Evolutionary conservation across 768 basidiomycete genomes (phyloP), one percentile per base, ranked within the genome.

Genomic region (Gloeopeniophorella convolvens): DNA sequence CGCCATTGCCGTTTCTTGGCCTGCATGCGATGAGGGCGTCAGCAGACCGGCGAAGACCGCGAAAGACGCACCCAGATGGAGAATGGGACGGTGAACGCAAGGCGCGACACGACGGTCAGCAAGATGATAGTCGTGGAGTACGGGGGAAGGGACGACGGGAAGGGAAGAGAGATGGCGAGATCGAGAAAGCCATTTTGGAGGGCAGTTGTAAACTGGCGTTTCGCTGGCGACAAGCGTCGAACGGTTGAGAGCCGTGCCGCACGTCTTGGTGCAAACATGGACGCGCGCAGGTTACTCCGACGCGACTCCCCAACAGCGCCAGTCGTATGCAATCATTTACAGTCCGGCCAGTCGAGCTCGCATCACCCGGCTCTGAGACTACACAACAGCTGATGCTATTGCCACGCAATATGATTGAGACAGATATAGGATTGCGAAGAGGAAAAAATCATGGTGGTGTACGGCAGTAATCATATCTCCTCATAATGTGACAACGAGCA

Each of bases 101-200:
- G 67, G 59, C 89, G 80, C 33, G 78, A 72, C 12, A 75, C 61
- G 32, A 86, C 62, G 3, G 88, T 82, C 48, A 80, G 72, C 3
- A 89, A 61, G 44, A 90, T 82, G 51, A 91, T 88, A 2, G 86
- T 82, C 1, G 80, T 75, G 5, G 89, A 77, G 66, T 90, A 90
- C 0, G 80, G 66, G 0, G 89, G 87, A 55, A 80, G 71, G 9
- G 74, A 75, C 1, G 80, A 71, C 20, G 89, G 85, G 56, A 79
- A 70, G 2, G 88, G 88, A n/a, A 89, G 68, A 3, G 84, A 85
- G 31, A 79, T 62, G 20, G 88, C 83, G 42, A 89, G 68, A 71
- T 90, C 88, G 12, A 89, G 71, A 60, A 89, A 89, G 9, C 78
- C 81, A 60, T 88, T 73, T 30, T 75, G 73, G 47, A 82, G 63